phyloP scores from a whole-genome alignment of 352 stramenopile genomes.

The Phytopythium ostracodes region DNA sequence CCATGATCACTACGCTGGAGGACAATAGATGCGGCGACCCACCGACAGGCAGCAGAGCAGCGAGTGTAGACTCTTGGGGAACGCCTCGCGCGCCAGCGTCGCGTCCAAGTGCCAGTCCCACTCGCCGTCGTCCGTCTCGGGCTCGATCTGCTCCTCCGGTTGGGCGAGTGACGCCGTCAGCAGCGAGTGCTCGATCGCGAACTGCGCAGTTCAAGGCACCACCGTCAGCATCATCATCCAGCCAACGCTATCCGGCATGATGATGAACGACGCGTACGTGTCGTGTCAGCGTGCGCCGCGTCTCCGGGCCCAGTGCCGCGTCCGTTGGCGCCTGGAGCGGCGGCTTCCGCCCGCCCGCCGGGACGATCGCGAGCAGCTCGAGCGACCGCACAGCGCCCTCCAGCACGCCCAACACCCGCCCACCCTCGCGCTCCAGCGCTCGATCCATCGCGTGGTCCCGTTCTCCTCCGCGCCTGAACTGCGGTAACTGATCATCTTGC shows the following conservation, averaged over 20 bases:
- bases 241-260: no score
- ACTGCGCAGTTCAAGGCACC: slow-evolving; percentile 10
- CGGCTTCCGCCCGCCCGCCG: background rate
- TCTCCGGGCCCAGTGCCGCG: slow-evolving; percentile 1
- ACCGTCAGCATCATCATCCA: background rate
- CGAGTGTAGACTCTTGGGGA: slow-evolving; percentile 30
- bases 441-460: slow-evolving; percentile 11
- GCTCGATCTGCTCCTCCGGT: slow-evolving; percentile 3
- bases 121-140: slow-evolving; percentile 18
- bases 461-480: background rate
- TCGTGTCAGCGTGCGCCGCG: slow-evolving; percentile 12
- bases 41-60: slow-evolving; percentile 25
- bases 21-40: background rate
- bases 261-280: slow-evolving; percentile 13
- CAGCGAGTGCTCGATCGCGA: slow-evolving; percentile 17
- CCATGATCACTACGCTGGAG: background rate
- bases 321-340: background rate
- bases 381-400: slow-evolving; percentile 18
- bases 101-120: slow-evolving; percentile 10
- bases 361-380: slow-evolving; percentile 25
- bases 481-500: background rate
- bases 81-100: slow-evolving; percentile 12
- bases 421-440: slow-evolving; percentile 20
- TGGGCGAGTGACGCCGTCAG: slow-evolving; percentile 11
- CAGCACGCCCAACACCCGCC: slow-evolving; percentile 17